Evolutionary conservation across 2,329 filamentous ascomycete species (phyloP).

Genomic region (Xylariaceae sp.): DNA sequence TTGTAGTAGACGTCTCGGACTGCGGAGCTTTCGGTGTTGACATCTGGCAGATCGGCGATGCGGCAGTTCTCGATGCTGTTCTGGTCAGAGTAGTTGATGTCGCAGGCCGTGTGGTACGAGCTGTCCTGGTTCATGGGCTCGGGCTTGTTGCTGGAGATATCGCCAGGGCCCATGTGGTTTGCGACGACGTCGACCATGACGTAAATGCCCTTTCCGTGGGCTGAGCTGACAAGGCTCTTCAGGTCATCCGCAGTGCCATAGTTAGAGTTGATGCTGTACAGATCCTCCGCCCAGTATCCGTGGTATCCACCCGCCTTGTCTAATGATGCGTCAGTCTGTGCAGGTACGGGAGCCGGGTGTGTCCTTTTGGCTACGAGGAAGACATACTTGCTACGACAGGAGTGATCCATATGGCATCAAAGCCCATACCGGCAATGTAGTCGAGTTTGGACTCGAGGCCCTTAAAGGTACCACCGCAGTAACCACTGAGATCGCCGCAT

Average conservation of each 20-base stretch:
- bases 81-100: conserved; percentile 50
- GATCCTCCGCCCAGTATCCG: conserved; percentile 49
- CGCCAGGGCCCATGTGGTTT: conserved; percentile 48
- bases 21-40: conserved; percentile 47
- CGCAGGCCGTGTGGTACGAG: conserved; percentile 58
- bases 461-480: conserved; percentile 57
- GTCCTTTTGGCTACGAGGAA: no score
- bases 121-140: conserved; percentile 43
- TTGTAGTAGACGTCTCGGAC: conserved; percentile 47
- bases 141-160: conserved; percentile 42
- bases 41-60: conserved; percentile 55
- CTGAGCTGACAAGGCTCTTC: conserved; percentile 46
- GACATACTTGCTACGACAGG: conserved; percentile 45
- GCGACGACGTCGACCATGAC: conserved; percentile 48
- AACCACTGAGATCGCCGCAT: conserved; percentile 37
- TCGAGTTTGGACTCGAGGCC: conserved; percentile 55
- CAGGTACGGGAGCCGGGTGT: no score
- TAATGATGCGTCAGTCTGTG: conserved; percentile 11
- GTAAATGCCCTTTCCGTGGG: conserved; percentile 48
- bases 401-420: conserved; percentile 54
- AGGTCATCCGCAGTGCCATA: conserved; percentile 57
- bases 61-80: conserved; percentile 46
- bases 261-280: conserved; percentile 49
- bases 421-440: conserved; percentile 58
- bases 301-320: conserved; percentile 44